Evolutionary conservation across 169 alveolate genomes (phyloP), one percentile per base, ranked within the genome.

Genomic region (Plasmodium vinckei): DNA sequence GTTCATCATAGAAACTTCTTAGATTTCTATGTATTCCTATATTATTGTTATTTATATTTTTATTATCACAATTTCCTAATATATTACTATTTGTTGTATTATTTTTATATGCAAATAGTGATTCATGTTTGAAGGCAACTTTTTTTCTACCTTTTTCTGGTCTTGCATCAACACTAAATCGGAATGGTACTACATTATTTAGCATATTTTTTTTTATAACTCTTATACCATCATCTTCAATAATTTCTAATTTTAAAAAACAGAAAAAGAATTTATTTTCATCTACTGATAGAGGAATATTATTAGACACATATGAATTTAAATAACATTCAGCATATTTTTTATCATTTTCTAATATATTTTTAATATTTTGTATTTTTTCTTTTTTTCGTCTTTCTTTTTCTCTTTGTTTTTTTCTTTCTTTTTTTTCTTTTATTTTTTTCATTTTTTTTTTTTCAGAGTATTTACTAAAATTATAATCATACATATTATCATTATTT

Each of bases 101-200:
- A 69, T 59, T 70, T 39, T 47, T 86, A 39, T 49, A 10, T 54
- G 47, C 15, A 59, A 57, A 70, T 51, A 82, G 12, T 2, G 73
- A 17, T 51, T 86, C 91, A 86, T 86, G 87, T 49, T 86, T 86
- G 27, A 86, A 86, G 21, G 91, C 91, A 1, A 86, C 91, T n/a
- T 86, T 86, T 82, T 94, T 94, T 17, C 96, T 72, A 17, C 96
- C 96, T n/a, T 94, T 91, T 70, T 92, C 94, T 0, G 96, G 95
- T 27, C 96, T 79, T 1, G 96, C 95, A 89, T 94, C 92, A 17
- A 94, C 95, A 71, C 93, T 87, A 73, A 91, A 94, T 44, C 93
- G 59, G 5, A 67, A 57, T 3, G 96, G 96, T 1, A 53, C 69
- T 5, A 70, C 53, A 39, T 86, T 86, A 2, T 86, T 72, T 1